Evolutionary conservation across 805 yeast genomes (phyloP).

Genomic region (Barnettozyma sucrosica): DNA sequence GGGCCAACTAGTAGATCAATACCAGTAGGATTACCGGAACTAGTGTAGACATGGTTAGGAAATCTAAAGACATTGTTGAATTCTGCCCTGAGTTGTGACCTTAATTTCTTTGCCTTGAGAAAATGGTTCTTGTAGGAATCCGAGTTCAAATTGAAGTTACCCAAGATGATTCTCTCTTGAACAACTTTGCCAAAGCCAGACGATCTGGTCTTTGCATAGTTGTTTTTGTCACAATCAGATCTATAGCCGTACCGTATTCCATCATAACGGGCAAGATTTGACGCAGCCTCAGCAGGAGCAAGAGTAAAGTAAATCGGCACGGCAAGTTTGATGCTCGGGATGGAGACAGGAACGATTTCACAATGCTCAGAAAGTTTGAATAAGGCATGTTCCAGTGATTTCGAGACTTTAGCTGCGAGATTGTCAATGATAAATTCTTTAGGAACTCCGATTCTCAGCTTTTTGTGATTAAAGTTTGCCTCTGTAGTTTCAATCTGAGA

Average conservation of each 20-base stretch:
- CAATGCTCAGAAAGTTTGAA: conserved; percentile 35
- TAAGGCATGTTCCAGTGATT: conserved; percentile 43
- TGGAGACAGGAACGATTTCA: conserved; percentile 55
- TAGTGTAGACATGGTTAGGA: conserved; percentile 35
- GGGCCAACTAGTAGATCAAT: conserved; percentile 74
- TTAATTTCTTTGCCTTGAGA: conserved; percentile 62
- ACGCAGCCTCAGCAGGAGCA: conserved; percentile 91
- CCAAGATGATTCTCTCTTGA: conserved; percentile 73
- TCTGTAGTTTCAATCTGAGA: conserved; percentile 2
- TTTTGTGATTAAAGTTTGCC: conserved; percentile 6
- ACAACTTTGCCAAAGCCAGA: conserved; percentile 78
- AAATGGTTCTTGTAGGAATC: conserved; percentile 67
- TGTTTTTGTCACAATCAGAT: conserved; percentile 32
- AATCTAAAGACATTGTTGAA: conserved; percentile 57
- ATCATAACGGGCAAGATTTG: conserved; percentile 85
- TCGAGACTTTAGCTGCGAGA: conserved; percentile 40
- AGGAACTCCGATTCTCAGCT: conserved; percentile 65
- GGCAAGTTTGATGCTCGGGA: conserved; percentile 62
- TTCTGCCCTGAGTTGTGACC: conserved; percentile 56
- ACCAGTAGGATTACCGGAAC: conserved; percentile 27
- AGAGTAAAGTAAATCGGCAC: conserved; percentile 82
- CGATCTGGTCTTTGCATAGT: conserved; percentile 56
- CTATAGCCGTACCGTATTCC: conserved; percentile 81
- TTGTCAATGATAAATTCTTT: conserved; percentile 57
- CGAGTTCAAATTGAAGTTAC: conserved; percentile 80